Conservation (phyloP, 495 filamentous ascomycete species). For the Oidiodendron maius region DNA sequence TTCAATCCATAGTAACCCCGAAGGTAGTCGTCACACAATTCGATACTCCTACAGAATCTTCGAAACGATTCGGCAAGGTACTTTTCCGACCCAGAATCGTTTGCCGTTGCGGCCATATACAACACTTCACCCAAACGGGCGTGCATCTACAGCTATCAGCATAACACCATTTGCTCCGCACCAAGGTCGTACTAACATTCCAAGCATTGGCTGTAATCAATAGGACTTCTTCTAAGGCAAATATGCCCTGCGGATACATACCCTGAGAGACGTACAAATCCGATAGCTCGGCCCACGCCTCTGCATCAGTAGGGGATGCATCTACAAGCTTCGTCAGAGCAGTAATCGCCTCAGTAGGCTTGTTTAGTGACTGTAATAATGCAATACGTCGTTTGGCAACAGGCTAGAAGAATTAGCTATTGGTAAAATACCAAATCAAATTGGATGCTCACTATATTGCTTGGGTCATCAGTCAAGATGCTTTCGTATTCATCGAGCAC, state of each 20-base stretch:
- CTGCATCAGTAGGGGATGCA: conserved; percentile 81
- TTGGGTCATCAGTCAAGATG: conserved; percentile 64
- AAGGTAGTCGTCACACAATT: conserved; percentile 88
- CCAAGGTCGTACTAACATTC: conserved; percentile 58
- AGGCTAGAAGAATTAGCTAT: conserved; percentile 45
- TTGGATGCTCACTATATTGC: conserved; percentile 59
- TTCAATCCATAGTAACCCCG: conserved; percentile 89
- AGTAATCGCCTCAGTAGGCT: conserved; percentile 64
- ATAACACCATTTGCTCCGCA: no score
- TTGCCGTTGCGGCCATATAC: conserved; percentile 57
- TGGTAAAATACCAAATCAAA: not conserved
- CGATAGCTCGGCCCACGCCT: conserved; percentile 89
- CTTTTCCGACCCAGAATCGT: conserved; percentile 34
- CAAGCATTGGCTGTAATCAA: conserved; percentile 88
- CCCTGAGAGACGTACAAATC: conserved; percentile 77
- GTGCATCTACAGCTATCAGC: conserved; percentile 52
- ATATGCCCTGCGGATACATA: conserved; percentile 74
- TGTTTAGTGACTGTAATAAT: conserved; percentile 65
- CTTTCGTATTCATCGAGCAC: conserved; percentile 73
- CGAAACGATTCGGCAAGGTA: conserved; percentile 65
- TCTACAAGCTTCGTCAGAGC: conserved; percentile 70
- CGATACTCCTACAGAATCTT: conserved; percentile 82
- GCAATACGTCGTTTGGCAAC: conserved; percentile 82
- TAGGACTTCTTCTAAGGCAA: conserved; percentile 84
- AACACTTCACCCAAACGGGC: conserved; percentile 79